Evolutionary conservation across 2,329 filamentous ascomycete species (phyloP), one percentile per base, ranked within the genome.

Genomic region (Colletotrichum sidae): DNA sequence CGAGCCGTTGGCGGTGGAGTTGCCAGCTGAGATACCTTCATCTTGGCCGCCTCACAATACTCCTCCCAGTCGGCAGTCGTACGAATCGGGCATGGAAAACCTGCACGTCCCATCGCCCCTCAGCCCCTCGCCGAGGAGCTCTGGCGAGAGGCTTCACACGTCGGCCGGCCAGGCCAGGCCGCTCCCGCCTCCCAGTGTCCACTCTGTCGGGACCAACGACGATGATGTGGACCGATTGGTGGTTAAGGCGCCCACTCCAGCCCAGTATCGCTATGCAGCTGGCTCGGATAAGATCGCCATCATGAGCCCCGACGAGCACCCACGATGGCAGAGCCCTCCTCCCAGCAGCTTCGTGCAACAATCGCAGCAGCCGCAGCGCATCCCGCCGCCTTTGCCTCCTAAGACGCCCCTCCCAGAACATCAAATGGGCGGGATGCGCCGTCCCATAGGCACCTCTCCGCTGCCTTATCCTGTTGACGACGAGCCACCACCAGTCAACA

Each of bases 401-500:
- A 94, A 95, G 77, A 93, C 90, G 1, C 91, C 91, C 0, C 84
- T 94, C 4, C 87, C 85, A 0, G 89, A 87, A 63, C 75, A 75
- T 70, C 81, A 75, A 69, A 72, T 56, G 50, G 72, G 67, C 42
- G 74, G 67, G 72, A 80, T 69, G 71, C 77, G 66, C 72, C 79
- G 65, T 71, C 74, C 70, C 54, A 73, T 67, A 25, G 57, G 69
- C 15, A 60, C 70, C 15, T 54, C 49, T 55, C 6, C 81, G 8
- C 84, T 92, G 39, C 94, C 94, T 1, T 97, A 97, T 75, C 95
- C 95, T 0, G 79, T 92, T 52, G 90, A 89, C 50, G 87, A 89
- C 49, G 91, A 96, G 35, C 94, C 95, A 15, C 95, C 95, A 3
- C 83, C 87, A 7, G 93, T 96, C 8, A 96, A 97, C 72, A 92